Percentiles rank a stretch among this genome's conserved stretches.
Conservation (phyloP, 1,284 basidiomycete species). For the Termitomyces sp. region DNA sequence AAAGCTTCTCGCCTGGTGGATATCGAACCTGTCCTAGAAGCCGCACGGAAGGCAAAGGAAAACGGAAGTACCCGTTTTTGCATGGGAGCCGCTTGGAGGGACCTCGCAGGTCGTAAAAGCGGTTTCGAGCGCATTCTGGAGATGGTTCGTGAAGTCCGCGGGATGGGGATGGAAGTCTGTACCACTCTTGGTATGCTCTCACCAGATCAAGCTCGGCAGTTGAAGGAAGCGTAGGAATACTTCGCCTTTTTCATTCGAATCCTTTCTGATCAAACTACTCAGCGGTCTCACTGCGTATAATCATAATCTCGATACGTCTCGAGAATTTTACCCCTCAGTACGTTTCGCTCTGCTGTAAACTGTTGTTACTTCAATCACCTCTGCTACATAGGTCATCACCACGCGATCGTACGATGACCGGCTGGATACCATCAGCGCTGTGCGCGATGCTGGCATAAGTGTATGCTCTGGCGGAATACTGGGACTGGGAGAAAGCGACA, state of each 20-base stretch:
- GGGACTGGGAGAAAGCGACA: slow-evolving; percentile 88
- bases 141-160: slow-evolving; percentile 88
- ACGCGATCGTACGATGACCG: slow-evolving; percentile 94
- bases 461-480: slow-evolving; percentile 98
- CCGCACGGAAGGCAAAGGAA: slow-evolving; percentile 87
- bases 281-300: slow-evolving; percentile 96
- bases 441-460: slow-evolving; percentile 92
- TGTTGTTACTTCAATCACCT: slow-evolving; percentile 4
- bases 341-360: slow-evolving; percentile 10
- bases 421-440: slow-evolving; percentile 83
- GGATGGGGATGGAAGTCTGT: slow-evolving; percentile 96
- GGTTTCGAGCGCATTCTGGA: slow-evolving; percentile 92
- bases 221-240: slow-evolving; percentile 80
- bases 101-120: slow-evolving; percentile 88
- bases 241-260: slow-evolving; percentile 3
- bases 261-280: slow-evolving; percentile 12
- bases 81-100: slow-evolving; percentile 99
- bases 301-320: slow-evolving; percentile 96
- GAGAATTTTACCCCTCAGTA: slow-evolving; percentile 94
- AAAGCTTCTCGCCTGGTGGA: slow-evolving; percentile 88
- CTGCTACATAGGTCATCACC: slow-evolving; percentile 75
- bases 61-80: slow-evolving; percentile 98
- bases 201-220: slow-evolving; percentile 86
- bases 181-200: slow-evolving; percentile 97
- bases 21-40: slow-evolving; percentile 87